Evolutionary conservation across 768 basidiomycete species (phyloP).

Genomic region (Boletales sp.): DNA sequence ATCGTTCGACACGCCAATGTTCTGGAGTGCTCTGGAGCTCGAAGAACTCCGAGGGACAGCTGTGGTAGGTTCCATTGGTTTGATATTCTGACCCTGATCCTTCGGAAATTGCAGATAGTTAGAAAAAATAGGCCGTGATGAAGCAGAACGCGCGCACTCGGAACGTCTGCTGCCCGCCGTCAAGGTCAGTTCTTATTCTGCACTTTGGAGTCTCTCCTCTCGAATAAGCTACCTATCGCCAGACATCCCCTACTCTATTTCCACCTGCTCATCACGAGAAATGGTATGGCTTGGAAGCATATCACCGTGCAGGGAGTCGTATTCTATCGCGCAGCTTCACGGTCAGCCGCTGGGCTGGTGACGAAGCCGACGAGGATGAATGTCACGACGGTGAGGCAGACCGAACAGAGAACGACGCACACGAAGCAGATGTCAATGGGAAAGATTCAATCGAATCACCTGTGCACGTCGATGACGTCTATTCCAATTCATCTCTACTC

Average conservation of each 20-base stretch:
- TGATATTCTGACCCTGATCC: too few relatives aligned
- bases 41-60: slow-evolving; percentile 75
- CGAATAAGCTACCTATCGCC: too few relatives aligned
- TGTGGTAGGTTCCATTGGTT: slow-evolving; percentile 65
- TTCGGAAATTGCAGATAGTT: slow-evolving; percentile 3
- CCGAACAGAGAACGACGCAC: slow-evolving; percentile 33
- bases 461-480: slow-evolving; percentile 30
- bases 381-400: slow-evolving; percentile 19
- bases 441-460: slow-evolving; percentile 14
- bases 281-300: slow-evolving; percentile 67
- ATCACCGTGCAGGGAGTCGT: slow-evolving; percentile 87
- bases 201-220: too few relatives aligned
- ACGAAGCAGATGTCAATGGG: slow-evolving; percentile 30
- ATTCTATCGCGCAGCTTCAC: slow-evolving; percentile 92
- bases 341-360: slow-evolving; percentile 59
- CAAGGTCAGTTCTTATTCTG: slow-evolving; percentile 42
- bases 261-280: slow-evolving; percentile 38
- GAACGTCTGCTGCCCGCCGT: slow-evolving; percentile 69
- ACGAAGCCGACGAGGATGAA: slow-evolving; percentile 15
- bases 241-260: slow-evolving; percentile 78
- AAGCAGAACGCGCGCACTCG: slow-evolving; percentile 72
- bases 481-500: slow-evolving; percentile 2
- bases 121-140: slow-evolving; percentile 86
- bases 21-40: slow-evolving; percentile 78
- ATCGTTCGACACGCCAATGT: slow-evolving; percentile 88